phyloP scores from a whole-genome alignment of 2,329 filamentous ascomycete species.

The Mollisia scopiformis region DNA sequence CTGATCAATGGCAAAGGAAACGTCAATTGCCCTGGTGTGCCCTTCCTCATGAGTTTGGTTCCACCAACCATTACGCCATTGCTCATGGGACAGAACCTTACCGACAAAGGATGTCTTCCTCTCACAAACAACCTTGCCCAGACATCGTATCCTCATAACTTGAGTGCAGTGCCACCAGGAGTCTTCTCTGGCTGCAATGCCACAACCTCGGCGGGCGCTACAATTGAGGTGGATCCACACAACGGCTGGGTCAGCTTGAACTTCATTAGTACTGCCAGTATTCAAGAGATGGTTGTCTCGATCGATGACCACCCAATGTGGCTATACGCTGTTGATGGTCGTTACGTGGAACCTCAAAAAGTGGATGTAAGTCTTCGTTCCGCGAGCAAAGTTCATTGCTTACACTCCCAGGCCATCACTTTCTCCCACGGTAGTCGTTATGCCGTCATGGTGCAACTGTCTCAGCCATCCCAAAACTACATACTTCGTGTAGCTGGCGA shows the following conservation, averaged over 20 bases:
- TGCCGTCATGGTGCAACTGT: constrained; percentile 45
- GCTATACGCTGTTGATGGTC: constrained; percentile 47
- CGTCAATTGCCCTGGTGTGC: constrained; percentile 26
- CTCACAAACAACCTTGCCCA: constrained; percentile 24
- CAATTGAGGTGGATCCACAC: constrained; percentile 38
- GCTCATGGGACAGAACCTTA: constrained; percentile 17
- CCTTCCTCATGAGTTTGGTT: constrained; percentile 15
- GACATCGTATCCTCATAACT: constrained; percentile 28
- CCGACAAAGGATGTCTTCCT: constrained; percentile 35
- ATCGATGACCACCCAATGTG: constrained; percentile 48
- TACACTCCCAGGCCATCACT: constrained; percentile 12
- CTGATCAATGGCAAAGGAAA: constrained; percentile 29
- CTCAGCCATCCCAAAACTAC: constrained; percentile 41
- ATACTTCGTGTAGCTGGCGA: constrained; percentile 36
- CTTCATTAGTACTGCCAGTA: constrained; percentile 40
- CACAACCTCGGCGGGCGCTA: constrained; percentile 31
- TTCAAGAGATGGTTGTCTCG: constrained; percentile 35
- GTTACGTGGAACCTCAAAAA: constrained; percentile 43
- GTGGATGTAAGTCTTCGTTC: constrained; percentile 38
- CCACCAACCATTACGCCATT: constrained; percentile 9
- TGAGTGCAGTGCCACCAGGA: constrained; percentile 27
- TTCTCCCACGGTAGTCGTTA: constrained; percentile 41
- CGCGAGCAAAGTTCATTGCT: not conserved
- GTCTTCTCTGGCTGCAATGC: constrained; percentile 31
- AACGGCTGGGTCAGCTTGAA: constrained; percentile 42